Evolutionary conservation across 108 stramenopile species (phyloP), one percentile per base, ranked within the genome.

Genomic region (Fistulifera pelliculosa): DNA sequence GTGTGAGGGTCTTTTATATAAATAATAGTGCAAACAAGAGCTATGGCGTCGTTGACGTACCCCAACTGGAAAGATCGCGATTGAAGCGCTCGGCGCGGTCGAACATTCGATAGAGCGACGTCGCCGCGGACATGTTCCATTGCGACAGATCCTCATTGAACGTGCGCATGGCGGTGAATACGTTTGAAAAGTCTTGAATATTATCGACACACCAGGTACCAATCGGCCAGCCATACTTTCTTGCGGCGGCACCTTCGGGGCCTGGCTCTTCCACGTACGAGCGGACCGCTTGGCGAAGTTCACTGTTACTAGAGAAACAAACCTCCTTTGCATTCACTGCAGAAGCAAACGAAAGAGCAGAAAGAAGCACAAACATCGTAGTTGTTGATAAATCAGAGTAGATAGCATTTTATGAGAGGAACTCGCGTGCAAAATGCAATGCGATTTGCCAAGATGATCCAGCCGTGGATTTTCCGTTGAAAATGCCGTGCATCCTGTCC

Each of bases 221-320:
- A 49, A 77, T 69, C 23, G 71, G 58, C 25, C 39, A 53, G 14
- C 70, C 70, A 51, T 68, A 71, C 27, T 44, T 41, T 13, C 16
- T 3, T 5, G 69, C 62, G 18, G 54, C 39, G 1, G 1, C 15
- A 21, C 18, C 27, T n/a, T 38, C 38, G 11, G 60, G 50, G 19
- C 39, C 14, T 1, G 16, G 22, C 23, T 61, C 40, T 8, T 22
- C 17, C 35, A 61, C 19, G 47, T 67, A 67, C 40, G 10, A 19
- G 12, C 25, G 14, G n/a, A 67, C 66, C 12, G 59, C 59, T n/a
- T 23, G 0, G 18, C 28, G 21, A 12, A 67, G 44, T 41, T 67
- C 66, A 13, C 35, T 40, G n/a, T 39, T 25, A 8, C 21, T 38
- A 22, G 38, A 13, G 42, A 67, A 67, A 26, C 66, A 67, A 3